A percentile compares a stretch with the other conserved stretches of the same genome.
These are phyloP conservation scores for Thelephora terrestris DNA, from an alignment of 1,284 basidiomycete species.

Conservation along the genomic window DNA sequence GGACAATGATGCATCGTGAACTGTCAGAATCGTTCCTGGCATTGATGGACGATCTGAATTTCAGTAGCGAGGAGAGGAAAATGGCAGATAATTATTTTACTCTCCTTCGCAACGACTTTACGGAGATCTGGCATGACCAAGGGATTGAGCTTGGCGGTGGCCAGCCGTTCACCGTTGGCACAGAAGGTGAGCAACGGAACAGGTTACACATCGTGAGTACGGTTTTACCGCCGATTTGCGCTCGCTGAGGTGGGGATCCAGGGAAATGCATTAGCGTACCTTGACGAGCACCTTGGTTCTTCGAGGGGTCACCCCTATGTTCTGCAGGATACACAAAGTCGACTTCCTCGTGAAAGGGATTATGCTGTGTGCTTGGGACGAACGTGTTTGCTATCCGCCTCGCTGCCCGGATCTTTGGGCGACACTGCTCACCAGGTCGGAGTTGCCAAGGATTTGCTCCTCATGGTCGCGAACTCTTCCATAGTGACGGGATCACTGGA, in stretches of 20 bases:
- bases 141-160: slow-evolving; percentile 49
- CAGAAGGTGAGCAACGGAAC: slow-evolving; percentile 48
- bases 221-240: not conserved
- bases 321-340: not conserved
- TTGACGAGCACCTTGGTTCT: slow-evolving; percentile 18
- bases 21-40: slow-evolving; percentile 37
- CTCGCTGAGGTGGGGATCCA: slow-evolving; percentile 12
- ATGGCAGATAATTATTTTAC: slow-evolving; percentile 69
- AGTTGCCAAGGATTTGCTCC: slow-evolving; percentile 20
- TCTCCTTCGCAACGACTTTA: slow-evolving; percentile 40
- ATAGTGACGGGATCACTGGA: slow-evolving; percentile 30
- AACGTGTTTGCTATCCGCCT: not conserved
- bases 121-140: slow-evolving; percentile 52
- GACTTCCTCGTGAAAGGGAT: not conserved
- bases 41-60: slow-evolving; percentile 33
- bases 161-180: slow-evolving; percentile 51
- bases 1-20: slow-evolving; percentile 39
- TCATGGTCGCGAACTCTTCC: slow-evolving; percentile 25
- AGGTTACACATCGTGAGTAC: slow-evolving; percentile 44
- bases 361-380: not conserved
- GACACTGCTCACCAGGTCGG: slow-evolving; percentile 19
- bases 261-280: slow-evolving; percentile 31
- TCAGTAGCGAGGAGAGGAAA: slow-evolving; percentile 39
- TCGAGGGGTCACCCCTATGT: slow-evolving; percentile 12
- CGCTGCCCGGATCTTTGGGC: slow-evolving; percentile 8